Base-by-base conservation (phyloP, 2,329 filamentous ascomycete genomes). In the Arthrobotrys musiformis region DNA sequence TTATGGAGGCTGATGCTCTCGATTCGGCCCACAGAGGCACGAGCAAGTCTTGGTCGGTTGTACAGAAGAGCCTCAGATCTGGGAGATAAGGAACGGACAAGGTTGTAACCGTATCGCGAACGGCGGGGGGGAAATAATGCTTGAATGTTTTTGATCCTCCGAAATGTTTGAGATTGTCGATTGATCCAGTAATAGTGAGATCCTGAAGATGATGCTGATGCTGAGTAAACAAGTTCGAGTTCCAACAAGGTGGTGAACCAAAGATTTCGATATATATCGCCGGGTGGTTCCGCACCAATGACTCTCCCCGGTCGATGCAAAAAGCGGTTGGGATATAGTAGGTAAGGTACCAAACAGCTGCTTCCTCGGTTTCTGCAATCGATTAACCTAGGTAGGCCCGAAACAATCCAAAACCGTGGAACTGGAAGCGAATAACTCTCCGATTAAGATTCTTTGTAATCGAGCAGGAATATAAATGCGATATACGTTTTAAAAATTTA, bases 331-430 rank as follows among this genome's bases (percentile, higher is more conserved):
- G 19, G 37, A 46, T 60, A 50, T 22, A 24, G 46, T n/a, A n/a
- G n/a, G n/a, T n/a, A n/a, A 42, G 52, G 64, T 69, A 70, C 44
- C 54, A 40, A 56, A 33, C 52, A 52, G 42, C n/a, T n/a, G n/a
- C n/a, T 37, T 15, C 48, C 19, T 42, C 4, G 24, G 17, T n/a
- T 19, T 69, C 26, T n/a, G n/a, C n/a, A n/a, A n/a, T n/a, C 30
- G 30, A 17, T 52, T 42, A 56, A 62, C 42, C 19, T 35, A 19
- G 54, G 19, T 35, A 40, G 8, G n/a, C 19, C 33, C 22, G 46
- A 22, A 52, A 70, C 50, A 70, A 68, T 15, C 17, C 40, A 62
- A 52, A 61, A 30, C 24, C 11, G 19, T 37, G 48, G 68, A 58
- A 26, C 37, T 33, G 28, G 68, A 50, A 48, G 33, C 19, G 22